These are phyloP conservation scores for Incumbomyces delicatus DNA, from an alignment of 2,329 filamentous ascomycete species.

Conservation along the genomic window DNA sequence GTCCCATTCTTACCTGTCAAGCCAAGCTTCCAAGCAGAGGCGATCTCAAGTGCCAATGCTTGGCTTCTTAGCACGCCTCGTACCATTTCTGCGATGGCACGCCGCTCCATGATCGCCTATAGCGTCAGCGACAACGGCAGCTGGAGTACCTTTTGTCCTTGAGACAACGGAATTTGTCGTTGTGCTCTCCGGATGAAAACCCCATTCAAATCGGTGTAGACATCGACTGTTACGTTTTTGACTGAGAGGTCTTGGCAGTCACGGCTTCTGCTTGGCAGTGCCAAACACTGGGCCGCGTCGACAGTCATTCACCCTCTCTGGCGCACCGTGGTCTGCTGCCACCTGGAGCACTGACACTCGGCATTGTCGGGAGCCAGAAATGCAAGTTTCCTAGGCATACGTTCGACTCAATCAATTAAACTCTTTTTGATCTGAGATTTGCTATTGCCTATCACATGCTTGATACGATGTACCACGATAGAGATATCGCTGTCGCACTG, in stretches of 20 bases:
- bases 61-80: conserved; percentile 1
- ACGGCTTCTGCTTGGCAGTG: too few species aligned
- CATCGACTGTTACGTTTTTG: background rate
- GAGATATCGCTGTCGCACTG: too few species aligned
- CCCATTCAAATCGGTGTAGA: background rate
- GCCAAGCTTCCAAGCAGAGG: conserved; percentile 7
- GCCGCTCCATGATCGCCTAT: background rate
- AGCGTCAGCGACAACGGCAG: background rate
- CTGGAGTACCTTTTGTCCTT: background rate
- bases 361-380: too few species aligned
- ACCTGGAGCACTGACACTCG: too few species aligned
- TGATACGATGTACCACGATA: too few species aligned
- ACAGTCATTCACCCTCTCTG: too few species aligned
- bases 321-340: too few species aligned
- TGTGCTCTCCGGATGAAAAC: background rate
- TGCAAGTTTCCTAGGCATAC: too few species aligned
- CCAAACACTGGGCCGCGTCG: too few species aligned
- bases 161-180: background rate
- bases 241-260: background rate
- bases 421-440: too few species aligned
- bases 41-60: conserved; percentile 7
- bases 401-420: too few species aligned
- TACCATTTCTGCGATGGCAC: background rate
- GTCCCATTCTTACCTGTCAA: conserved; percentile 5
- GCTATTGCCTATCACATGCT: too few species aligned